Evolutionary conservation across 257 asterid genomes (phyloP).

Genomic region (Solanum gracilifrons): DNA sequence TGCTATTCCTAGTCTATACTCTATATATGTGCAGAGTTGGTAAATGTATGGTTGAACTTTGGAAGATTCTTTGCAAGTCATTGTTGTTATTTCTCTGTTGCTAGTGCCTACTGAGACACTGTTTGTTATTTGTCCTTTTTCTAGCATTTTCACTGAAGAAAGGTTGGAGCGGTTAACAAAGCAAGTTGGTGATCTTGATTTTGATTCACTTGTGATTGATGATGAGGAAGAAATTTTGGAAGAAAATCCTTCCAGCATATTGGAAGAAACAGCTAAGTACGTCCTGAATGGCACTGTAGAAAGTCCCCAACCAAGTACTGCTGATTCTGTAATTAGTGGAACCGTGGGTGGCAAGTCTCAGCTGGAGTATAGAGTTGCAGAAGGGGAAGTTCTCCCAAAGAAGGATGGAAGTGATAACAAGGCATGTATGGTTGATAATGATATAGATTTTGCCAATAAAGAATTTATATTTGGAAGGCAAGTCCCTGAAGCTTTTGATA

Average conservation of each 20-base stretch:
- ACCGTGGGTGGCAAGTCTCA: slow-evolving; percentile 22
- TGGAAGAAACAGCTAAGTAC: slow-evolving; percentile 29
- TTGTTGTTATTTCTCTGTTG: slow-evolving; percentile 2
- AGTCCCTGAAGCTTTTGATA: slow-evolving; percentile 19
- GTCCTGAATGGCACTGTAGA: slow-evolving; percentile 32
- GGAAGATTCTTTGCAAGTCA: not conserved
- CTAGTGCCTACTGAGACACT: not conserved
- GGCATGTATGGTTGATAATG: slow-evolving; percentile 23
- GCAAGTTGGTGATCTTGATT: slow-evolving; percentile 54
- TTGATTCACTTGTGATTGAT: slow-evolving; percentile 33
- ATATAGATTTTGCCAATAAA: slow-evolving; percentile 22
- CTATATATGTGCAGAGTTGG: not conserved
- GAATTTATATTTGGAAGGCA: slow-evolving; percentile 20
- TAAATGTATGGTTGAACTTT: not conserved
- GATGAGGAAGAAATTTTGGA: slow-evolving; percentile 34
- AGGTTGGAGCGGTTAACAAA: slow-evolving; percentile 77
- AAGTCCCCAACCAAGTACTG: slow-evolving; percentile 30
- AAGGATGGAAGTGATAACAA: slow-evolving; percentile 20
- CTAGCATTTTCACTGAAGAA: slow-evolving; percentile 88
- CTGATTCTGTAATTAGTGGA: slow-evolving; percentile 30
- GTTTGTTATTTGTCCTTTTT: slow-evolving; percentile 2
- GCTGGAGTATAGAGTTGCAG: slow-evolving; percentile 29
- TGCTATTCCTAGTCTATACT: not conserved
- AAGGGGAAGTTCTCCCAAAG: slow-evolving; percentile 19
- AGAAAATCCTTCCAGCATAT: slow-evolving; percentile 27